Conservation (phyloP, 1,139 yeast genomes). For the Kurtzmaniella natalensis region DNA sequence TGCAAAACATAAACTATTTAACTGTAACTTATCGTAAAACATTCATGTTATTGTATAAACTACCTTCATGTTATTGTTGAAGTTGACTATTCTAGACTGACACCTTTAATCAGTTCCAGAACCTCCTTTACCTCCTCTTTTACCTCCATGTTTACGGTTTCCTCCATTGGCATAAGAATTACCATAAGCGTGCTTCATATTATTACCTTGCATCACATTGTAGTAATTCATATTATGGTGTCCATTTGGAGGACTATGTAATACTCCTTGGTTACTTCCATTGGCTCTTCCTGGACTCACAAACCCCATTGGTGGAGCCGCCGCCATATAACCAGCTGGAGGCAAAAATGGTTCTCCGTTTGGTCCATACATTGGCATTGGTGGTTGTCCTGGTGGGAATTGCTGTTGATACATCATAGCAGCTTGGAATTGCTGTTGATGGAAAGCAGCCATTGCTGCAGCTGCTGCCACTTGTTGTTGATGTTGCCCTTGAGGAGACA, state of each 20-base stretch:
- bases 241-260: constrained; percentile 6
- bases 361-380: constrained; percentile 29
- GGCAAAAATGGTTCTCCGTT: constrained; percentile 33
- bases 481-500: constrained; percentile 18
- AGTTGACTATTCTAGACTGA: too few species aligned
- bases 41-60: too few species aligned
- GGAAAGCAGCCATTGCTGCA: constrained; percentile 31
- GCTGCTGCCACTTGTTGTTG: constrained; percentile 17
- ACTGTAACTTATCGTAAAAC: too few species aligned
- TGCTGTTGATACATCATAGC: constrained; percentile 36
- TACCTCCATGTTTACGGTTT: constrained; percentile 5
- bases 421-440: constrained; percentile 34
- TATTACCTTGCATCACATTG: constrained; percentile 2
- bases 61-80: too few species aligned
- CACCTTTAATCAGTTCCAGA: not conserved
- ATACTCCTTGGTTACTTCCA: constrained; percentile 22
- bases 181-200: constrained; percentile 2
- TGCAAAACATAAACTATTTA: too few species aligned
- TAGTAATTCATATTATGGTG: constrained; percentile 1
- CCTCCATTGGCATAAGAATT: constrained; percentile 3
- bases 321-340: constrained; percentile 31
- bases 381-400: constrained; percentile 33
- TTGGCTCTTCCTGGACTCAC: constrained; percentile 27
- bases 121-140: constrained; percentile 5
- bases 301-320: constrained; percentile 26